Evolutionary conservation across 139 green algal genomes (phyloP), one percentile per base, ranked within the genome.

Genomic region (Chlorella sp.): DNA sequence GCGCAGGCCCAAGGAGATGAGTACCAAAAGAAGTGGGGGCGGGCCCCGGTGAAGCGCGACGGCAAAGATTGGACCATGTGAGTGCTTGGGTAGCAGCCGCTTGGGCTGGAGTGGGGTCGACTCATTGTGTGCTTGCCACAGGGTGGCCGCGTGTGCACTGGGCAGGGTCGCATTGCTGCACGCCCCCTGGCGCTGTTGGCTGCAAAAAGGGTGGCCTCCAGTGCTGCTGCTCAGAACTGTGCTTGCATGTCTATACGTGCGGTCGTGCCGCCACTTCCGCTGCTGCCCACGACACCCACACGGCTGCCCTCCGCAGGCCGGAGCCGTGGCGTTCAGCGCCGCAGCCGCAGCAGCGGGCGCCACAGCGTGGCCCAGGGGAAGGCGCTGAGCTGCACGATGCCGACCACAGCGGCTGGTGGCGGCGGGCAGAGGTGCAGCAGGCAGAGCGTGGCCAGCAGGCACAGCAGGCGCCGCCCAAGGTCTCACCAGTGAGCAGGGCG

Each of bases 21-120:
- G 34, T 82, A 77, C n/a, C 73, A 82, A 46, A 44, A 36, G 16
- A 83, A 77, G 43, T 82, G 73, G 73, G 43, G 43, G 34, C 73
- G 82, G 22, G 82, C 82, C 68, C 80, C 80, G 69, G 81, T 85
- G 46, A 69, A 80, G 69, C 48, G 69, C 0, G 81, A 85, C 51
- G 81, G 81, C 38, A 38, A n/a, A 8, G 81, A 85, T 24, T 85
- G 81, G 81, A 69, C 69, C 68, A 85, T 65, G 81, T 85, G 40
- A 85, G 80, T 56, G 20, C 30, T 7, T 1, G 40, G 4, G 34
- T 13, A 17, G 3, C 14, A 5, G 4, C 14, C 17, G 34, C 1
- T 5, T 1, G 75, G n/a, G n/a, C n/a, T n/a, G n/a, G n/a, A n/a
- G n/a, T n/a, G n/a, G n/a, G n/a, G n/a, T n/a, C n/a, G n/a, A n/a